phyloP scores from a whole-genome alignment of 768 basidiomycete species.

The Calocybe cyanea region DNA sequence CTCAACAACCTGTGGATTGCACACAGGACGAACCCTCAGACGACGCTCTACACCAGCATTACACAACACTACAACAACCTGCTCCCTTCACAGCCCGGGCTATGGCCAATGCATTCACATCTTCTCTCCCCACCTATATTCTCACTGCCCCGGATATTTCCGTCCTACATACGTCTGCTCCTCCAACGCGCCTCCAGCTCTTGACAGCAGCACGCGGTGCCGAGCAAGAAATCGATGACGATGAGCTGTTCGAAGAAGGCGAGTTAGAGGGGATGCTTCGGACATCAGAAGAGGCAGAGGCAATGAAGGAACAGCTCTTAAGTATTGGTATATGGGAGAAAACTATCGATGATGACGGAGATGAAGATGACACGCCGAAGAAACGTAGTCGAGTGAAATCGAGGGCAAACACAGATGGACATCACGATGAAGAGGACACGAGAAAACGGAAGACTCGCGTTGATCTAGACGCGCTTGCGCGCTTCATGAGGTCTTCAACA shows the following conservation, averaged over 20 bases:
- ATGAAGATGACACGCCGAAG: constrained; percentile 8
- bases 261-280: constrained; percentile 65
- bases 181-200: constrained; percentile 65
- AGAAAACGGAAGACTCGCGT: constrained; percentile 35
- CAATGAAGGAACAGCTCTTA: constrained; percentile 35
- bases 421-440: neutral
- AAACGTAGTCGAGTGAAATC: constrained; percentile 9
- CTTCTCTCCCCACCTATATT: constrained; percentile 37
- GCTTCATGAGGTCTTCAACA: constrained; percentile 39
- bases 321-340: constrained; percentile 29
- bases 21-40: neutral
- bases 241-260: constrained; percentile 67
- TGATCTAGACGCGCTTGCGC: constrained; percentile 53
- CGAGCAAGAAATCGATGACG: constrained; percentile 51
- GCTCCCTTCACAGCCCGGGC: neutral
- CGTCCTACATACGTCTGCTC: constrained; percentile 21
- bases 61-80: neutral
- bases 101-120: neutral
- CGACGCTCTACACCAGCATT: constrained; percentile 1
- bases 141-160: constrained; percentile 38
- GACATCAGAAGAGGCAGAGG: constrained; percentile 44
- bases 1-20: neutral
- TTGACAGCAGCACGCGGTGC: constrained; percentile 54
- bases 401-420: neutral
- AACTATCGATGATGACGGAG: constrained; percentile 16